Conservation (phyloP, 345 rosid genomes). For the Conringia planisiliqua region DNA sequence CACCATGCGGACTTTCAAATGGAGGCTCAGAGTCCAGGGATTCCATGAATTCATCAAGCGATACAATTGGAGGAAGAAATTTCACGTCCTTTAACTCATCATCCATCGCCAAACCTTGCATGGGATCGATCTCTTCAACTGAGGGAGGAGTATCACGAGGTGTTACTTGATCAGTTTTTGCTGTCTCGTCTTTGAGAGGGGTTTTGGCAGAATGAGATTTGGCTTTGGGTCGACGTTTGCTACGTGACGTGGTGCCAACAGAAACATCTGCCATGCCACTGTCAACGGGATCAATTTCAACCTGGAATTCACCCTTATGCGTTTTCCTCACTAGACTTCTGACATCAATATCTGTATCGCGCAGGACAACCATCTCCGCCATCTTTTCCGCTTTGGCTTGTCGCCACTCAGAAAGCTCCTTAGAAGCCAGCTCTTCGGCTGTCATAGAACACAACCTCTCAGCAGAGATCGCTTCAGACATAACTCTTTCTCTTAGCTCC, state of each 20-base stretch:
- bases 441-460: conserved; percentile 85
- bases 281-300: conserved; percentile 71
- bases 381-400: conserved; percentile 95
- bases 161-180: conserved; percentile 25
- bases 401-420: conserved; percentile 98
- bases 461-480: conserved; percentile 72
- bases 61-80: conserved; percentile 91
- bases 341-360: conserved; percentile 70
- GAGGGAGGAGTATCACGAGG: conserved; percentile 53
- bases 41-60: conserved; percentile 94
- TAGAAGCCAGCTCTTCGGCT: conserved; percentile 96
- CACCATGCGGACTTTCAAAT: conserved; percentile 56
- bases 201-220: conserved; percentile 30
- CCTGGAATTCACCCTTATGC: conserved; percentile 96
- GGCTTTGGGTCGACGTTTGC: conserved; percentile 28
- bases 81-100: conserved; percentile 74
- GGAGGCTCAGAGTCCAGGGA: conserved; percentile 90
- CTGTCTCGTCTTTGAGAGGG: conserved; percentile 36
- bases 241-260: conserved; percentile 42
- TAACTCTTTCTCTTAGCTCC: conserved; percentile 81
- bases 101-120: conserved; percentile 62
- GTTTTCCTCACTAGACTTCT: conserved; percentile 91
- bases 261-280: conserved; percentile 60
- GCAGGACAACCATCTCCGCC: conserved; percentile 94
- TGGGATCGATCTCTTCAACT: conserved; percentile 43